phyloP scores from a whole-genome alignment of 805 yeast species.

The Cyberlindnera bimundalis region DNA sequence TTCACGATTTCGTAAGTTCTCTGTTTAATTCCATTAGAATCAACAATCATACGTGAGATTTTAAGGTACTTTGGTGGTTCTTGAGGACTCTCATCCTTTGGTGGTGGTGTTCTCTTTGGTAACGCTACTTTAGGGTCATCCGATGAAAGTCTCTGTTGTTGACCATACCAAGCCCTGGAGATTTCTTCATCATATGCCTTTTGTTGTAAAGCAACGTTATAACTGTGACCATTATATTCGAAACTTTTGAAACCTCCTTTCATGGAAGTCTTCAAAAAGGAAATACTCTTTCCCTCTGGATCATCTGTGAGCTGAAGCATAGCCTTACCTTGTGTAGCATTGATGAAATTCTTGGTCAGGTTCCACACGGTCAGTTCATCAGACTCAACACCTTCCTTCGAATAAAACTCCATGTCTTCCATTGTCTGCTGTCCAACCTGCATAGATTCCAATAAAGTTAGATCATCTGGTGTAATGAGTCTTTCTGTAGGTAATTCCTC shows the following conservation, averaged over 20 bases:
- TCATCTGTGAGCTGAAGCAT: slow-evolving; percentile 96
- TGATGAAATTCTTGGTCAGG: slow-evolving; percentile 83
- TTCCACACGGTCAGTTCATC: slow-evolving; percentile 95
- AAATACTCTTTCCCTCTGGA: slow-evolving; percentile 86
- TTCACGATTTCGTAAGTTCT: slow-evolving; percentile 72
- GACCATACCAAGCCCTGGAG: slow-evolving; percentile 84
- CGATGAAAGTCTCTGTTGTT: slow-evolving; percentile 55
- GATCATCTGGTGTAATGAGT: slow-evolving; percentile 92
- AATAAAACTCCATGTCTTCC: slow-evolving; percentile 71
- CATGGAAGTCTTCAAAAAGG: slow-evolving; percentile 88
- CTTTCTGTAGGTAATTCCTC: slow-evolving; percentile 66
- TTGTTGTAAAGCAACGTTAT: slow-evolving; percentile 82
- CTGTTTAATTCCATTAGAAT: slow-evolving; percentile 82
- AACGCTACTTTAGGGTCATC: slow-evolving; percentile 11
- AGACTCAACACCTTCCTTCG: slow-evolving; percentile 50
- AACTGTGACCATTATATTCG: slow-evolving; percentile 61
- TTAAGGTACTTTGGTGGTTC: slow-evolving; percentile 40
- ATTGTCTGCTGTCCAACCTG: slow-evolving; percentile 86
- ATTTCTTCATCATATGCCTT: slow-evolving; percentile 90
- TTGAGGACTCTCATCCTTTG: slow-evolving; percentile 1
- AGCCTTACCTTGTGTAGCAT: slow-evolving; percentile 94
- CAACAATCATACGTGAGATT: slow-evolving; percentile 77
- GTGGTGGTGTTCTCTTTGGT: slow-evolving; percentile 30
- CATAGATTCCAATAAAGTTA: slow-evolving; percentile 84
- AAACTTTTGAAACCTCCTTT: slow-evolving; percentile 76